Evolutionary conservation across 176 grass and related monocot genomes (phyloP), one percentile per base, ranked within the genome.

Genomic region (Elaeis guineensis): DNA sequence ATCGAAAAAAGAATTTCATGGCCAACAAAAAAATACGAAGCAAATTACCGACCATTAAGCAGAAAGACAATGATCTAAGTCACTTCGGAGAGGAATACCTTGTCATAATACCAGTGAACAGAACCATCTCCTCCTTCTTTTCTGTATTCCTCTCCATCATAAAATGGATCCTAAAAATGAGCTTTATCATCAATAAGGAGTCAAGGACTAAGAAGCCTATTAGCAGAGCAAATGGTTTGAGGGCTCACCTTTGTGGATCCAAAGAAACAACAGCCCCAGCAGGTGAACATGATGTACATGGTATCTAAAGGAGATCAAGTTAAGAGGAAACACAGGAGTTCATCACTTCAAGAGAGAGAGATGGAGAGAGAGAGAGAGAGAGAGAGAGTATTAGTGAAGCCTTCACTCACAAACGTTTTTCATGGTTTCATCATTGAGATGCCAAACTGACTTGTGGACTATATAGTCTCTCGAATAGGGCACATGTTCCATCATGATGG

Each of bases 201-300:
- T 20, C 24, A 6, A 26, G 48, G 54, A 17, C n/a, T 19, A 21
- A 2, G 4, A 5, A 15, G 9, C 17, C 17, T 51, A 51, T 14
- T 53, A 59, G 17, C 3, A 17, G 49, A 22, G 29, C 21, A 64
- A 8, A 52, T 17, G 26, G 21, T 48, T 16, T 53, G 54, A 3
- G 5, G 35, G 19, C 67, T 82, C 77, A 69, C 87, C 80, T 96
- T 88, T 71, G 82, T 85, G 64, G 91, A 86, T 75, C 77, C 91
- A 53, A 88, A 87, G 78, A 90, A 90, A 66, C 91, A 90, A 62
- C 79, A 72, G 4, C 80, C 87, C 92, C 92, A 90, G 67, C 68
- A 76, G 0, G 87, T 88, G 83, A 91, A 96, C 83, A 96, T 90
- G 66, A 85, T 82, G 78, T 96, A 96, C 63, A 87, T 79, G 24